These are phyloP conservation scores for Metschnikowia continentalis DNA, from an alignment of 805 yeast species.

Conservation along the genomic window DNA sequence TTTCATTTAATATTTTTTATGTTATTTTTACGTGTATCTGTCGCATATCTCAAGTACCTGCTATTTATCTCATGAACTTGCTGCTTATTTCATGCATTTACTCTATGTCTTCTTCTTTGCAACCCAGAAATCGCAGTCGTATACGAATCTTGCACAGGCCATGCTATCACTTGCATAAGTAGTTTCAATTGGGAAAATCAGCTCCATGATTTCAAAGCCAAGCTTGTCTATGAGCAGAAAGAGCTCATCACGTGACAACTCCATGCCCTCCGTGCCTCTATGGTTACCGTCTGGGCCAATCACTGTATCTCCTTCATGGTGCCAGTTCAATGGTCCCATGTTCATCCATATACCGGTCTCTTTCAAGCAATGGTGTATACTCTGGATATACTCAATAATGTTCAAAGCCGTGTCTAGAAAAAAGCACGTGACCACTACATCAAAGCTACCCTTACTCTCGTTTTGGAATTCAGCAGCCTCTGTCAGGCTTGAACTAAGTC, in stretches of 20 bases:
- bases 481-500: slow-evolving; percentile 18
- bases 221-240: slow-evolving; percentile 38
- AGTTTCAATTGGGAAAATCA: slow-evolving; percentile 42
- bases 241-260: slow-evolving; percentile 55
- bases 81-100: too few relatives aligned
- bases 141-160: slow-evolving; percentile 52
- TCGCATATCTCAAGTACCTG: too few relatives aligned
- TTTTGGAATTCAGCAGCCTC: slow-evolving; percentile 37
- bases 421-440: slow-evolving; percentile 51
- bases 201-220: slow-evolving; percentile 50
- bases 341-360: slow-evolving; percentile 55
- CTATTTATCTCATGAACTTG: too few relatives aligned
- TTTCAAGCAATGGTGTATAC: slow-evolving; percentile 44
- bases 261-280: slow-evolving; percentile 46
- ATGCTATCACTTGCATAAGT: slow-evolving; percentile 51
- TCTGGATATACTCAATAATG: slow-evolving; percentile 51
- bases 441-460: slow-evolving; percentile 25
- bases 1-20: too few relatives aligned
- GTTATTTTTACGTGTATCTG: too few relatives aligned
- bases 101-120: slow-evolving; percentile 7
- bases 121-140: slow-evolving; percentile 68
- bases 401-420: slow-evolving; percentile 64
- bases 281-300: slow-evolving; percentile 18
- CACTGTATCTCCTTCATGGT: slow-evolving; percentile 45
- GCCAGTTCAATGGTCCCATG: slow-evolving; percentile 71